Evolutionary conservation across 352 stramenopile genomes (phyloP).

Genomic region (Aphanomyces cochlioides): DNA sequence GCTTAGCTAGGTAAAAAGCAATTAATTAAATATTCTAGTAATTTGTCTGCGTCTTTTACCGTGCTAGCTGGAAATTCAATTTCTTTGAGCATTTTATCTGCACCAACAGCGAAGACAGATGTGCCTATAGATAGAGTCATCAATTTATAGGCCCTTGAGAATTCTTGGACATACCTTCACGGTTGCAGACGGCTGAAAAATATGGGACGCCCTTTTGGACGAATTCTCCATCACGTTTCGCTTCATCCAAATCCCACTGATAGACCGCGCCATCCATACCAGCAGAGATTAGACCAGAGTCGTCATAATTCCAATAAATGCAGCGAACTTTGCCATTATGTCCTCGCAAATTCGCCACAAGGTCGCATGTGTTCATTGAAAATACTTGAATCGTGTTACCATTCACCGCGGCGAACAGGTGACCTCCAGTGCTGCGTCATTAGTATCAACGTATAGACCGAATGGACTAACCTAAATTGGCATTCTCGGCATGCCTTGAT

Average conservation of each 20-base stretch:
- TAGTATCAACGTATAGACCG: background rate
- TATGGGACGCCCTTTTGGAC: conserved; percentile 92
- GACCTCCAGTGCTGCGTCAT: conserved; percentile 58
- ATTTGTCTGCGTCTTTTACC: background rate
- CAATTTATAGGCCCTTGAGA: background rate
- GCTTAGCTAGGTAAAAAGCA: conserved; percentile 40
- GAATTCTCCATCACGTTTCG: conserved; percentile 88
- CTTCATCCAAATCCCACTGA: conserved; percentile 89
- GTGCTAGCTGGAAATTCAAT: conserved; percentile 72
- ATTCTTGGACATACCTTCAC: conserved; percentile 59
- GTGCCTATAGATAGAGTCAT: conserved; percentile 29
- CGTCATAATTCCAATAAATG: conserved; percentile 84
- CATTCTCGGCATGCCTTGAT: conserved; percentile 82
- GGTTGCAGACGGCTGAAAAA: conserved; percentile 81
- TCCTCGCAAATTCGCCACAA: conserved; percentile 85
- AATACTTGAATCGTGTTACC: conserved; percentile 92
- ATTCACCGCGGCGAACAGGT: conserved; percentile 92
- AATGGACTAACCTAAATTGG: conserved; percentile 46
- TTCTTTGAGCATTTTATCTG: conserved; percentile 88
- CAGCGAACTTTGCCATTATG: conserved; percentile 92
- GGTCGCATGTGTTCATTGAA: conserved; percentile 88
- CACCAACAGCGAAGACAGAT: conserved; percentile 75
- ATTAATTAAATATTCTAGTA: background rate
- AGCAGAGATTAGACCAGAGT: conserved; percentile 81
- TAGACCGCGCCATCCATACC: conserved; percentile 92